These are phyloP conservation scores for Chamaecrista fasciculata DNA, from an alignment of 306 rosid species.

Conservation along the genomic window DNA sequence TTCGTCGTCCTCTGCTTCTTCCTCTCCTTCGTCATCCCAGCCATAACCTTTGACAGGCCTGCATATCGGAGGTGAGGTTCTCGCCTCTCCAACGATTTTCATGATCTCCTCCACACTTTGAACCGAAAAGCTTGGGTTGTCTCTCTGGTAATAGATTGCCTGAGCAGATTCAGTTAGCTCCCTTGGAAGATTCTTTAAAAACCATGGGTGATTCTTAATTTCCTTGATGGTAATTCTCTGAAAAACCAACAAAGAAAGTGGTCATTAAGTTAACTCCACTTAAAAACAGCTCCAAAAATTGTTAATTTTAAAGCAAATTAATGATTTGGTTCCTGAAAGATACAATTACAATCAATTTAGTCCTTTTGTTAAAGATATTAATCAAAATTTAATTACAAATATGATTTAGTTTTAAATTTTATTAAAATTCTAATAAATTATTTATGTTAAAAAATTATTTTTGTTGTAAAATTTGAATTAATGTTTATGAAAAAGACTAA, in stretches of 20 bases:
- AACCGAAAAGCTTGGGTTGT: slow-evolving; percentile 60
- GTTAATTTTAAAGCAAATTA: slow-evolving; percentile 21
- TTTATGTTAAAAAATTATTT: too few species aligned
- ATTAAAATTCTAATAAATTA: too few species aligned
- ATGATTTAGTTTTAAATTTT: too few species aligned
- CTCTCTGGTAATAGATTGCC: slow-evolving; percentile 62
- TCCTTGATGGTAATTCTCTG: slow-evolving; percentile 76
- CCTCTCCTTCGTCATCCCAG: slow-evolving; percentile 70
- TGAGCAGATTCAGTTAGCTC: slow-evolving; percentile 77
- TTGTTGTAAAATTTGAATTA: too few species aligned
- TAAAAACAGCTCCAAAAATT: slow-evolving; percentile 2
- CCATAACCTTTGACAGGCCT: slow-evolving; percentile 57
- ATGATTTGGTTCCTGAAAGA: too few species aligned
- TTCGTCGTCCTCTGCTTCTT: slow-evolving; percentile 33
- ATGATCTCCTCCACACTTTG: slow-evolving; percentile 75
- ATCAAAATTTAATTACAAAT: too few species aligned
- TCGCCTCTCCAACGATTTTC: slow-evolving; percentile 84
- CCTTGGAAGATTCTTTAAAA: slow-evolving; percentile 82
- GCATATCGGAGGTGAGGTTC: slow-evolving; percentile 63
- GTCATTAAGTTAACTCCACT: slow-evolving; percentile 20
- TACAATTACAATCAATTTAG: too few species aligned
- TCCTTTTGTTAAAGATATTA: too few species aligned
- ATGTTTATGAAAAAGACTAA: too few species aligned
- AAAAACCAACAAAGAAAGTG: slow-evolving; percentile 7
- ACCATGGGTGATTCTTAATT: slow-evolving; percentile 84